Conservation (phyloP, 345 rosid genomes). For the Anacardium occidentale region DNA sequence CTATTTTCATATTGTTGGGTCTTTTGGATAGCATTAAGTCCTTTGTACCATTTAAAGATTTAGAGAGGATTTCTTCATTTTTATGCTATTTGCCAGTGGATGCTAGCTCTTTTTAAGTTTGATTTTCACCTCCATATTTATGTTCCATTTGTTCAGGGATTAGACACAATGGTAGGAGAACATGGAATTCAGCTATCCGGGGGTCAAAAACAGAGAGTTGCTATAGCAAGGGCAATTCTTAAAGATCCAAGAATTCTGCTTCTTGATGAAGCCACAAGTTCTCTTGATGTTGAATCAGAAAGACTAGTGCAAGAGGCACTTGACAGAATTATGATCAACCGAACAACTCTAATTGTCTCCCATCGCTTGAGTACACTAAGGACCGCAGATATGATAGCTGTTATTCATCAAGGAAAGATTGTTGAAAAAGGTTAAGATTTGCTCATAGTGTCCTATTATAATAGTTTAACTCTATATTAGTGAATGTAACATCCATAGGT, state of each 20-base stretch:
- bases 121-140: neutral
- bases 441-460: neutral
- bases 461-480: no score
- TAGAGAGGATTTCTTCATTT: neutral
- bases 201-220: conserved; percentile 81
- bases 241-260: conserved; percentile 70
- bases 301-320: conserved; percentile 60
- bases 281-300: conserved; percentile 73
- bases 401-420: conserved; percentile 55
- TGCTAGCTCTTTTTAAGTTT: neutral
- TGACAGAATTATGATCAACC: conserved; percentile 55
- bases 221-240: conserved; percentile 66
- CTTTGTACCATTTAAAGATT: neutral
- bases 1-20: neutral
- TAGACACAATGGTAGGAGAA: conserved; percentile 75
- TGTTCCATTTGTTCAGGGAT: conserved; percentile 36
- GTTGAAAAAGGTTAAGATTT: conserved; percentile 51
- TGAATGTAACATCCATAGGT: no score
- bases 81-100: neutral
- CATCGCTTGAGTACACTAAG: conserved; percentile 62
- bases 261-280: conserved; percentile 74
- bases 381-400: conserved; percentile 54
- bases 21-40: neutral
- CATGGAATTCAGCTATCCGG: conserved; percentile 79
- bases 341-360: conserved; percentile 62